These are phyloP conservation scores for Colletotrichum simmondsii DNA, from an alignment of 2,329 filamentous ascomycete species.

Conservation along the genomic window DNA sequence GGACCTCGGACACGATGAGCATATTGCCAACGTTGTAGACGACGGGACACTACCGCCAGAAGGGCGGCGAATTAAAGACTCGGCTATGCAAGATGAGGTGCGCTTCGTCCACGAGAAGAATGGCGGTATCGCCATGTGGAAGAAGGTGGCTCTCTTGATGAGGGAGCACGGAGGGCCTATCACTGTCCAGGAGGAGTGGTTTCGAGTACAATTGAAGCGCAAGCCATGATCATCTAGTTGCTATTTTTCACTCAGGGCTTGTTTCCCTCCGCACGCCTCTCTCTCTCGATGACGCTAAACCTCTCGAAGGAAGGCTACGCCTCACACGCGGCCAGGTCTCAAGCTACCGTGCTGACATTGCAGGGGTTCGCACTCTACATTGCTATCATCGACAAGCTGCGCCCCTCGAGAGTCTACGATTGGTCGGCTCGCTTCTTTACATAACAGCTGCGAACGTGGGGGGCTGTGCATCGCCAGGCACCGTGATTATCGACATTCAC, in stretches of 20 bases:
- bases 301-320: neutral
- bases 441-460: neutral
- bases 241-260: neutral
- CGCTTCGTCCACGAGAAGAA: neutral
- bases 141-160: conserved; percentile 22
- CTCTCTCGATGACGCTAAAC: neutral
- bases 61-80: conserved; percentile 40
- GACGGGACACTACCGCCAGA: conserved; percentile 40
- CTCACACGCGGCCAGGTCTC: neutral
- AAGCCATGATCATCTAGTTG: conserved; percentile 10
- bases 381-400: neutral
- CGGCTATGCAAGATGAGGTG: conserved; percentile 14
- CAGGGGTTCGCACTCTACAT: neutral
- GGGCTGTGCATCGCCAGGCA: conserved; percentile 4
- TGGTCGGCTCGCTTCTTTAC: conserved; percentile 3
- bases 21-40: conserved; percentile 34
- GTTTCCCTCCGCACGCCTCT: no score
- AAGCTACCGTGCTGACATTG: neutral
- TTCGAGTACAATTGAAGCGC: conserved; percentile 2
- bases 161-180: conserved; percentile 8
- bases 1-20: conserved; percentile 38
- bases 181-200: conserved; percentile 15
- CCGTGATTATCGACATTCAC: neutral
- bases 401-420: neutral
- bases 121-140: neutral